phyloP scores from a whole-genome alignment of 1,139 yeast species.

The Nakaseomyces sp. region DNA sequence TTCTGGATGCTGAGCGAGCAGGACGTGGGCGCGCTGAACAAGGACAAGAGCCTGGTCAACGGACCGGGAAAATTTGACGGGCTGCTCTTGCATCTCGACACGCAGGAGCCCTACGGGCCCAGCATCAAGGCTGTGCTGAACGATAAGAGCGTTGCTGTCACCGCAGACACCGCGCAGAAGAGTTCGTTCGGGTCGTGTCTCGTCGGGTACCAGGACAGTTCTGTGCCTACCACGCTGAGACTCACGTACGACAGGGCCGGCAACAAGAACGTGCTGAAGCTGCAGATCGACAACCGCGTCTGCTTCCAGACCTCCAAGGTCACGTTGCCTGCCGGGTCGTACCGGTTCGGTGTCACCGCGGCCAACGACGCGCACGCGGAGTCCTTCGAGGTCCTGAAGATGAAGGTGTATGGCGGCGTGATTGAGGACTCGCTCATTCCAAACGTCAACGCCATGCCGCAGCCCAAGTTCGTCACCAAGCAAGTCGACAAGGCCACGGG shows the following conservation, averaged over 20 bases:
- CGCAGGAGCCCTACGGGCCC: conserved; percentile 32
- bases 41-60: conserved; percentile 15
- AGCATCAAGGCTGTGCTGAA: conserved; percentile 47
- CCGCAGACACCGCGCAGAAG: conserved; percentile 27
- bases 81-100: conserved; percentile 43
- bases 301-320: conserved; percentile 56
- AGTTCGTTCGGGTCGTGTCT: conserved; percentile 45
- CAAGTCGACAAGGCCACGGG: conserved; percentile 20
- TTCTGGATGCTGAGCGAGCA: conserved; percentile 35
- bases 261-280: conserved; percentile 39
- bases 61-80: conserved; percentile 43
- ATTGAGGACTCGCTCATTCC: conserved; percentile 45
- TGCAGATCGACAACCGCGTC: conserved; percentile 59
- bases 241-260: conserved; percentile 44
- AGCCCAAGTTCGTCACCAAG: conserved; percentile 30
- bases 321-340: conserved; percentile 20
- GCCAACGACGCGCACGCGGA: conserved; percentile 38
- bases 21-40: no score
- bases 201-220: conserved; percentile 50
- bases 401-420: conserved; percentile 44
- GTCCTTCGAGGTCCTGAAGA: conserved; percentile 46
- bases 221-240: conserved; percentile 57
- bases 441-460: conserved; percentile 42
- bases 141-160: conserved; percentile 35
- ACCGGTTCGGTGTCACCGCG: conserved; percentile 48